Base-by-base conservation (phyloP, 352 stramenopile species). In the Pythium chondricola region DNA sequence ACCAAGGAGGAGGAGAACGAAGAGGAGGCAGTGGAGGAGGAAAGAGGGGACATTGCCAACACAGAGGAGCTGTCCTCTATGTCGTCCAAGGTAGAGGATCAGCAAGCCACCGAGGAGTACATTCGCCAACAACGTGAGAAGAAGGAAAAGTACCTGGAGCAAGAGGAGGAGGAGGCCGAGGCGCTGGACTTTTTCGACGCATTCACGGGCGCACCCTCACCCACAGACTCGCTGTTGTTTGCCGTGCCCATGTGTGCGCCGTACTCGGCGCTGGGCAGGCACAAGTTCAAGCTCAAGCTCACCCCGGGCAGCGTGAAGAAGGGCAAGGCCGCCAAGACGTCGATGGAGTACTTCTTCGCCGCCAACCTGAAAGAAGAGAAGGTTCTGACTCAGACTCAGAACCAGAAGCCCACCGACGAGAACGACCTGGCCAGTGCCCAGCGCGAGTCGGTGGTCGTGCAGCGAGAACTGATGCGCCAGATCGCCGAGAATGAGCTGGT, bases 251-350 rank as follows among this genome's bases (percentile, higher is more conserved):
- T 97, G 70, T 97, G 88, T 38, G 90, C 79, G 40, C 90, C 90
- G 43, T 96, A 96, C 62, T 64, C 76, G 16, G 78, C 78, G 33
- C 61, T 97, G 52, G 67, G 65, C 36, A 87, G 88, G 57, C 96
- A 84, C 65, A 96, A 95, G 57, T 96, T 96, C 71, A 91, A 93
- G 61, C 83, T 97, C 30, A 97, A 97, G 68, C 61, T 97, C 17
- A 86, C 79, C 0, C 90, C 90, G 0, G 90, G 90, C 10, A 74
- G 58, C 36, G 68, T 87, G 49, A 97, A 96, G 76, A 95, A 95
- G 58, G 90, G 90, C 55, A 97, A 96, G 60, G 84, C 85, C 1
- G 80, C 71, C 16, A 94, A 95, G 65, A 68, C 88, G 52, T 78
- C 75, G 9, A 77, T 96, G 58, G 88, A 96, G 39, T 72, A 90